Evolutionary conservation across 148 eudicot genomes (phyloP), one percentile per base, ranked within the genome.

Genomic region (Heliosperma pusillum): DNA sequence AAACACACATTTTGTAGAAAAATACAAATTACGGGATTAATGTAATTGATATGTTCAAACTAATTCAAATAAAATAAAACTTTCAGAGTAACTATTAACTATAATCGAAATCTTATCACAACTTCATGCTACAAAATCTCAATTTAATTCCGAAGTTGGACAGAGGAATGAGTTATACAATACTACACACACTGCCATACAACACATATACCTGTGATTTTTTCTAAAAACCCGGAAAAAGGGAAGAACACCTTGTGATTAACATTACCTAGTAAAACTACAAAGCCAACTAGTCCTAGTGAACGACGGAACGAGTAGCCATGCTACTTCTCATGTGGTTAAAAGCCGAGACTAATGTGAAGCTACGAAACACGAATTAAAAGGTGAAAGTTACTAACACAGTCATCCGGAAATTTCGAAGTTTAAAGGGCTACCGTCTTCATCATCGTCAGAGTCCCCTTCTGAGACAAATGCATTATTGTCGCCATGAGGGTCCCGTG

Each of bases 371-470:
- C 79, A 36, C 42, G 3, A 30, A 61, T 60, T 30, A 71, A 61
- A 20, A 27, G 16, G 7, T 50, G 30, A 45, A 69, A 61, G 57
- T 24, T 77, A 77, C 68, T 36, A 53, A 50, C 66, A 61, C 25
- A 33, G 81, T 87, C 85, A 86, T 79, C 88, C 85, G n/a, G 89
- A 77, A 74, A 85, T 70, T 77, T 84, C 86, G 13, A 77, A 79
- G 13, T 81, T 78, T 30, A 75, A 80, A 21, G 80, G 85, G 80
- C 77, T 80, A 66, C 74, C 83, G 21, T 74, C 88, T 30, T 81
- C 79, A 7, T 83, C 79, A 11, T 71, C 83, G 20, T 82, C 85
- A 76, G 84, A 79, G 59, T 83, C 94, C 29, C 78, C 86, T 29
- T 85, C 89, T 27, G 82, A 74, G 62, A 87, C 44, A 63, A 86